Conservation (phyloP, 2,329 filamentous ascomycete genomes). For the Diaporthe sp. region DNA sequence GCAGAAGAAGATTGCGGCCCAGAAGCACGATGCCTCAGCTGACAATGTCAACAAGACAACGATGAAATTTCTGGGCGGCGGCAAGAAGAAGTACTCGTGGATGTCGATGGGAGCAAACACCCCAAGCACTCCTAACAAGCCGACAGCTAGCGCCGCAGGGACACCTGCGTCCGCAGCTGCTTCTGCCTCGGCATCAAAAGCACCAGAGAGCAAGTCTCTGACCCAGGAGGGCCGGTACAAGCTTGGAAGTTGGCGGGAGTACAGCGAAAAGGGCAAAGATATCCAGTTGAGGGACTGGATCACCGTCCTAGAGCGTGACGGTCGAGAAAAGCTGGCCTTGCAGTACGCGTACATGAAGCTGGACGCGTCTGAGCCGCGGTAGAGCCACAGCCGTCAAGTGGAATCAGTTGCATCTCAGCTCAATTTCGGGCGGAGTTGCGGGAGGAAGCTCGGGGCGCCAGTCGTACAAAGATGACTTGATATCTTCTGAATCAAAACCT, state of each 20-base stretch:
- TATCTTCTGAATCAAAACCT: not conserved
- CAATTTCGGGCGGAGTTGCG: not conserved
- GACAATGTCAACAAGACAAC: conserved; percentile 87
- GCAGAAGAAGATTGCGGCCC: conserved; percentile 80
- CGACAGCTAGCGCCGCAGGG: conserved; percentile 46
- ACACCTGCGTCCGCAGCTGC: conserved; percentile 23
- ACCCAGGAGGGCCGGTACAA: conserved; percentile 73
- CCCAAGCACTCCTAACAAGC: conserved; percentile 51
- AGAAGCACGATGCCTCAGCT: conserved; percentile 83
- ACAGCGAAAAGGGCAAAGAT: conserved; percentile 79
- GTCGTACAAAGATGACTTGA: not conserved
- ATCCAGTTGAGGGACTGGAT: conserved; percentile 91
- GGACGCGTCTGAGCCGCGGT: conserved; percentile 63
- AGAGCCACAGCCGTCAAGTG: conserved; percentile 30
- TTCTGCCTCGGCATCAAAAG: conserved; percentile 43
- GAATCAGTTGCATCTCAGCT: not conserved
- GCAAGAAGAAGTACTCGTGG: conserved; percentile 80
- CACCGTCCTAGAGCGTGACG: conserved; percentile 83
- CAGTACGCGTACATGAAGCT: conserved; percentile 70
- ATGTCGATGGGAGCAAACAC: conserved; percentile 75
- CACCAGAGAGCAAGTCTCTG: conserved; percentile 58
- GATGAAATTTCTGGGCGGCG: conserved; percentile 73
- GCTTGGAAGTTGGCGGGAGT: conserved; percentile 83
- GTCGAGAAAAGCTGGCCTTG: conserved; percentile 74
- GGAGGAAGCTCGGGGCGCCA: not conserved